Percentiles rank a stretch among this genome's conserved stretches.
Conservation (phyloP, 2,329 filamentous ascomycete species). For the Beauveria sp. region DNA sequence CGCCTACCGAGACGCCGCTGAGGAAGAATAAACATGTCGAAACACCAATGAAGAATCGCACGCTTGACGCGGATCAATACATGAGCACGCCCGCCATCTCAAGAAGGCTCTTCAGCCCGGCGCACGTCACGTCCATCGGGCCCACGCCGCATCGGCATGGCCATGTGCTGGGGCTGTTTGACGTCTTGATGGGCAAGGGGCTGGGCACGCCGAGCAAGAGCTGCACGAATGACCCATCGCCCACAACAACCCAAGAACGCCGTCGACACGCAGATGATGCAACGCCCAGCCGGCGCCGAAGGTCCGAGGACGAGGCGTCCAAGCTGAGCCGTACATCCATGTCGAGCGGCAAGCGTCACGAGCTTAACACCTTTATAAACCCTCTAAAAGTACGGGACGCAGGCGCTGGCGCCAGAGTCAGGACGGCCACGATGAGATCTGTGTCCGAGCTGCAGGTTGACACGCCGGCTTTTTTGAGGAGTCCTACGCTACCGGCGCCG, state of each 20-base stretch:
- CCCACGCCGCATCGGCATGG: conserved; percentile 78
- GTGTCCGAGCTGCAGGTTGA: conserved; percentile 52
- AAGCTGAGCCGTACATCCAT: conserved; percentile 42
- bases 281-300: conserved; percentile 40
- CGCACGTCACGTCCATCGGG: conserved; percentile 55
- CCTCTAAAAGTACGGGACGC: conserved; percentile 44
- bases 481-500: conserved; percentile 40
- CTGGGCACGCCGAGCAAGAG: conserved; percentile 42
- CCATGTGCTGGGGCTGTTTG: conserved; percentile 69
- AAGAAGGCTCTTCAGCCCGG: conserved; percentile 53
- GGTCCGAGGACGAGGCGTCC: conserved; percentile 18
- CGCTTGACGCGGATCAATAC: conserved; percentile 34
- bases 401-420: conserved; percentile 29
- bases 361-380: conserved; percentile 57
- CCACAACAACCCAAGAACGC: conserved; percentile 15
- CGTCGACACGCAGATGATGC: conserved; percentile 24
- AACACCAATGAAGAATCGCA: conserved; percentile 38
- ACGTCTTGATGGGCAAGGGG: conserved; percentile 50
- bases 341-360: conserved; percentile 51
- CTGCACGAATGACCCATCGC: conserved; percentile 8
- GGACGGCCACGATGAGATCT: conserved; percentile 44
- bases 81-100: conserved; percentile 49
- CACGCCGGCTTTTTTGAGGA: conserved; percentile 64
- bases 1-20: conserved; percentile 37
- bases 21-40: conserved; percentile 41